Base-by-base conservation (phyloP, 1,284 basidiomycete genomes). In the Rhodotorula glutinis region DNA sequence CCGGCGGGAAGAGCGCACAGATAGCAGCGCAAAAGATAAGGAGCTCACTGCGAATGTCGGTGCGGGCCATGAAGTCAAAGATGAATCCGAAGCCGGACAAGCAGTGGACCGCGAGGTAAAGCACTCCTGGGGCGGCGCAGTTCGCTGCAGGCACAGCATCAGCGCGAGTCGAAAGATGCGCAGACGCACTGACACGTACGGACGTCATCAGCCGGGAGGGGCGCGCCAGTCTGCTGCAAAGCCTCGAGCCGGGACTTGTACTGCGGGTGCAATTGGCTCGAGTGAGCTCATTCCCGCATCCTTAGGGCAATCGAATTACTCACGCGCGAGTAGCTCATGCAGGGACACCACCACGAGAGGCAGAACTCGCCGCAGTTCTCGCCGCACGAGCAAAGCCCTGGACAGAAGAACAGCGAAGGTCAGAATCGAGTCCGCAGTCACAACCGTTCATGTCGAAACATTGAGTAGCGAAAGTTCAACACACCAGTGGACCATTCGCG, bases 31-130 rank as follows among this genome's bases (percentile, higher is more conserved):
- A 27, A 21, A 33, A 3, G 27, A 27, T 27, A 53, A 16, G 30
- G 19, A 33, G 38, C 38, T 25, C 25, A 55, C 53, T 54, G 47
- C 84, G 81, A 53, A 82, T 73, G 25, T 74, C 75, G 5, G 43
- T 38, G 57, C 84, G 81, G 44, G 80, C 82, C 83, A 67, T 55
- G 9, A 29, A 41, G 38, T 71, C 81, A 57, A 83, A 67, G 49
- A 82, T 67, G 75, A 80, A 83, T 49, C 79, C 80, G 19, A 78
- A 60, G 29, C 80, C 80, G 56, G 76, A 17, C n/a, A 63, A 13
- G 65, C 56, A 63, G 40, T 67, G 41, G n/a, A 63, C n/a, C 7
- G 53, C 46, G 29, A 53, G 52, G 40, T 44, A 67, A 40, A 66
- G 27, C 8, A 57, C 25, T 19, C 47, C 47, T 13, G 49, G 16